Base-by-base conservation (phyloP, 805 yeast species). In the Citeromyces matritensis region DNA sequence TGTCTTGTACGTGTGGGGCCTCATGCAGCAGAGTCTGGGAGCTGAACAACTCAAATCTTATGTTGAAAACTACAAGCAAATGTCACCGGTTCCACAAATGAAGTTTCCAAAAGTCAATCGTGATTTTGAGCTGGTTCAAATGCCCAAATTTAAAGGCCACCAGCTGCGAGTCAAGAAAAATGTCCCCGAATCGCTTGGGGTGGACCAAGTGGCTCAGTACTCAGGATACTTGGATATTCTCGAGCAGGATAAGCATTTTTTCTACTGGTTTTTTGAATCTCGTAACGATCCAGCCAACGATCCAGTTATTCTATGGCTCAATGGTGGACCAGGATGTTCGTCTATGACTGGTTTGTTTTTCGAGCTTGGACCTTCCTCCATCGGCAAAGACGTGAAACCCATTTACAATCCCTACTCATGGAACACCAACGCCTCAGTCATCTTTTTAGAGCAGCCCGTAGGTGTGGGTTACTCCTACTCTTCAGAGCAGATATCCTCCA, bases 281-380 rank as follows among this genome's bases (percentile, higher is more conserved):
- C 72, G 94, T 63, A 78, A 77, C 50, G 86, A 81, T 53, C 94
- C 95, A n/a, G 58, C 58, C 39, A 80, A 65, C 37, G 95, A 83
- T 53, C 95, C 95, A 1, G 63, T 83, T 26, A 68, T 85, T 31
- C 62, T 88, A 42, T 85, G 95, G 94, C 65, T 84, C 48, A 84
- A 84, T 49, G 95, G 95, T 43, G 95, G 95, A 11, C 95, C 95
- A 28, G 95, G 95, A 4, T 84, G 95, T 57, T 80, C 93, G 10
- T 81, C 94, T 8, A 56, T 82, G 56, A 81, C 93, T 9, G 94
- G 94, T 1, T 64, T 81, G 41, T 78, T 83, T 49, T 81, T 82
- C 49, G 95, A 84, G 51, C 64, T 83, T 43, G 94, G 95, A 19
- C 88, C 94, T 10, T 64, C 93, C 2, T 62, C 74, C 14, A 73